A percentile compares a stretch with the other conserved stretches of the same genome.
These are phyloP conservation scores for Colletotrichum karsti DNA, from an alignment of 2,329 filamentous ascomycete species.

Conservation along the genomic window DNA sequence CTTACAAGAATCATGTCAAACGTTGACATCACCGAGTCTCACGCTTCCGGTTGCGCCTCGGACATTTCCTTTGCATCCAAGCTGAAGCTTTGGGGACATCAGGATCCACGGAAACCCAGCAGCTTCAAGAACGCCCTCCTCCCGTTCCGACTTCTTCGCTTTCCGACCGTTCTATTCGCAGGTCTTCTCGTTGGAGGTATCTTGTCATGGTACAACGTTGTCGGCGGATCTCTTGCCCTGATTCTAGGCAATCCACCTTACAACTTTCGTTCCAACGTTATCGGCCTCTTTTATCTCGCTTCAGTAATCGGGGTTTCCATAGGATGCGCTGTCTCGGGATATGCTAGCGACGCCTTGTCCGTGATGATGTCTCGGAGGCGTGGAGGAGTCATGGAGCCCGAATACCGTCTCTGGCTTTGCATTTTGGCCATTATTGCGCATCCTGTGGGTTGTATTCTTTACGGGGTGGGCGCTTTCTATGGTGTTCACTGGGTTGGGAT, in stretches of 20 bases:
- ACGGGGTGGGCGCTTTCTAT: conserved; percentile 33
- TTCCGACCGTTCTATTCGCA: neutral
- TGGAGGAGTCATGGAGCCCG: conserved; percentile 35
- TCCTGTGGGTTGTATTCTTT: conserved; percentile 34
- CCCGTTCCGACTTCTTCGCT: neutral
- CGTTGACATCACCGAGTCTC: neutral
- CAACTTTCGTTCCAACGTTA: conserved; percentile 33
- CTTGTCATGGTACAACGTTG: neutral
- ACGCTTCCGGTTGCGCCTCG: neutral
- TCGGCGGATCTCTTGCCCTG: conserved; percentile 32
- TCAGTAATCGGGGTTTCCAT: conserved; percentile 32
- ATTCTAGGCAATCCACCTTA: conserved; percentile 34
- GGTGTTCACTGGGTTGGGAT: conserved; percentile 35
- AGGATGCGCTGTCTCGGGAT: conserved; percentile 33
- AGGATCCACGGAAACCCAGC: neutral
- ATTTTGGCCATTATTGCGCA: conserved; percentile 32
- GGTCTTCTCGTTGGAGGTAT: neutral
- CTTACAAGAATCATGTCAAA: neutral
- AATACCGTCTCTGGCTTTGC: conserved; percentile 35
- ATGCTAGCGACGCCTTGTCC: conserved; percentile 32
- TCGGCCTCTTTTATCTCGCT: conserved; percentile 33
- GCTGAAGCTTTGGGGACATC: neutral
- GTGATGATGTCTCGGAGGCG: conserved; percentile 32
- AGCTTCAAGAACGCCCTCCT: neutral
- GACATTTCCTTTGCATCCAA: neutral